Evolutionary conservation across 176 grass and related monocot species (phyloP).

Genomic region (Canna indica): DNA sequence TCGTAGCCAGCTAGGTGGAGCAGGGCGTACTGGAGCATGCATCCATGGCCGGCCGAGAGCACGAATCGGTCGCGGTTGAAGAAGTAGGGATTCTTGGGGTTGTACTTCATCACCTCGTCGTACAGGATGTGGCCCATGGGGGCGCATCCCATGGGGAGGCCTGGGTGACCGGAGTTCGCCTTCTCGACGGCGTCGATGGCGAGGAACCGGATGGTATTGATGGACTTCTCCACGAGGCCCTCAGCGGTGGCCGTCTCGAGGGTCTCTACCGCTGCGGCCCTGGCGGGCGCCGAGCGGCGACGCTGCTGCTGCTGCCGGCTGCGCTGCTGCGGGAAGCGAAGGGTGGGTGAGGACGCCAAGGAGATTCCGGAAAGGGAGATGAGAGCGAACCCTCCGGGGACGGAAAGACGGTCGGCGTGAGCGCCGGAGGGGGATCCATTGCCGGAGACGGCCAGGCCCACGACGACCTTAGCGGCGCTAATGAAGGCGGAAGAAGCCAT

Average conservation of each 20-base stretch:
- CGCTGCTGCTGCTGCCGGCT: slow-evolving; percentile 3
- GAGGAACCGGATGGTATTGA: slow-evolving; percentile 95
- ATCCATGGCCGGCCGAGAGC: slow-evolving; percentile 91
- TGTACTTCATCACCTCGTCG: slow-evolving; percentile 94
- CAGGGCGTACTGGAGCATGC: slow-evolving; percentile 95
- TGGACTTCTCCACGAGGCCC: slow-evolving; percentile 67
- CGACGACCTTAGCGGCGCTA: slow-evolving; percentile 28
- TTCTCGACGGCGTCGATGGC: slow-evolving; percentile 95
- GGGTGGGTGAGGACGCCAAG: slow-evolving; percentile 23
- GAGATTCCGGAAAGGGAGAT: slow-evolving; percentile 32
- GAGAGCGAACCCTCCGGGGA: slow-evolving; percentile 36
- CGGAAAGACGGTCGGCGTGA: background rate
- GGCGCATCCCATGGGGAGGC: slow-evolving; percentile 92
- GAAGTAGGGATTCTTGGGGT: slow-evolving; percentile 98
- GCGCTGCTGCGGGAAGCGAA: slow-evolving; percentile 5
- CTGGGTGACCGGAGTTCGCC: slow-evolving; percentile 83
- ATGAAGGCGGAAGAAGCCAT: slow-evolving; percentile 16
- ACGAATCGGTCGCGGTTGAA: slow-evolving; percentile 98
- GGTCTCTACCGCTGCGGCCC: slow-evolving; percentile 47
- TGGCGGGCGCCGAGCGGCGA: slow-evolving; percentile 1
- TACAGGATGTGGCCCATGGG: slow-evolving; percentile 89
- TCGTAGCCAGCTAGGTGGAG: slow-evolving; percentile 97
- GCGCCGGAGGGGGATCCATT: slow-evolving; percentile 11
- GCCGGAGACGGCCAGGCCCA: slow-evolving; percentile 42
- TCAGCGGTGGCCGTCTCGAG: slow-evolving; percentile 34